Percentiles rank a stretch among this genome's conserved stretches.
Conservation (phyloP, 192 early-diverging fungal species). For the Gonapodya sp. region DNA sequence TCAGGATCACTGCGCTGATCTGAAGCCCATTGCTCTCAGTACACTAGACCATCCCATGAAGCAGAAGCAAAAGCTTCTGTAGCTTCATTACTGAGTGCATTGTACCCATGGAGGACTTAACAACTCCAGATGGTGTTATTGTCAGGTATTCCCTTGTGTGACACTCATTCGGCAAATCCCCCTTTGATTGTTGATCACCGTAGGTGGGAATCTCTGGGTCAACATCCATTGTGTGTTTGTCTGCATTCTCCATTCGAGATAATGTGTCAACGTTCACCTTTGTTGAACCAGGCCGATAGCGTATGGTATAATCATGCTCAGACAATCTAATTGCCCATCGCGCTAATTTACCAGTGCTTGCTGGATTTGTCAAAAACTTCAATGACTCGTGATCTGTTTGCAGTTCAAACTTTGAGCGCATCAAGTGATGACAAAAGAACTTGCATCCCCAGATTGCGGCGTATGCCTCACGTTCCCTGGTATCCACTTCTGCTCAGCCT, state of each 20-base stretch:
- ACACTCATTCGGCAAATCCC: too few relatives aligned
- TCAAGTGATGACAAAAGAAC: slow-evolving; percentile 18
- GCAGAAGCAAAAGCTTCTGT: neutral
- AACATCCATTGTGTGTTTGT: too few relatives aligned
- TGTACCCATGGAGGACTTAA: too few relatives aligned
- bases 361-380: neutral
- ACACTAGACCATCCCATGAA: neutral
- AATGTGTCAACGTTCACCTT: too few relatives aligned
- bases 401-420: neutral
- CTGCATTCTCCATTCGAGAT: too few relatives aligned
- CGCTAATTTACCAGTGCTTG: neutral
- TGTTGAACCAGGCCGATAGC: too few relatives aligned
- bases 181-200: too few relatives aligned
- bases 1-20: neutral
- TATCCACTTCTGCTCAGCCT: neutral
- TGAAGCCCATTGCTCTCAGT: neutral
- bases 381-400: neutral
- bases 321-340: neutral
- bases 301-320: neutral
- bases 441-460: slow-evolving; percentile 18
- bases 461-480: slow-evolving; percentile 13
- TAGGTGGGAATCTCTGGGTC: too few relatives aligned
- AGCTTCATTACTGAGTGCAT: too few relatives aligned
- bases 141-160: too few relatives aligned
- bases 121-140: too few relatives aligned